These are phyloP conservation scores for Pyrrhoderma lamaoense DNA, from an alignment of 1,284 basidiomycete genomes.

Conservation along the genomic window DNA sequence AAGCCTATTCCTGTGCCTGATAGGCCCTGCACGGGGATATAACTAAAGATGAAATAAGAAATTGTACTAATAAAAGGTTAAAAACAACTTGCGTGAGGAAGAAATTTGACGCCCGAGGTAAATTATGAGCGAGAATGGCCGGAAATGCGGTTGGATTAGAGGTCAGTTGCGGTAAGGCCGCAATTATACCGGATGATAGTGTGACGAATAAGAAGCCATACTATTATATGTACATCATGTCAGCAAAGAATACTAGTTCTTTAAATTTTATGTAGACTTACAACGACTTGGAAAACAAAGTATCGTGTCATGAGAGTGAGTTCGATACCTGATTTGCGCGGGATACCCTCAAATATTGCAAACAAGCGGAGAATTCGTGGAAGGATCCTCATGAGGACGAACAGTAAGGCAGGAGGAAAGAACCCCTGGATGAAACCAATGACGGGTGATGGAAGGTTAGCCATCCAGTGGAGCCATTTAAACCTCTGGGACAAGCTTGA, in stretches of 20 bases:
- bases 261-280: conserved; percentile 35
- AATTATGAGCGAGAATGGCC: conserved; percentile 58
- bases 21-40: conserved; percentile 64
- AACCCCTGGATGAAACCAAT: conserved; percentile 90
- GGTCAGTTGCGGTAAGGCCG: conserved; percentile 55
- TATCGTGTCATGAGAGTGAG: conserved; percentile 87
- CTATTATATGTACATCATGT: conserved; percentile 29
- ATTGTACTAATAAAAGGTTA: not conserved
- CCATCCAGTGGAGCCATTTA: conserved; percentile 80
- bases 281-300: conserved; percentile 88
- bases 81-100: conserved; percentile 48
- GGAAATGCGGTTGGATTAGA: conserved; percentile 58
- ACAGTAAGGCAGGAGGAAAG: conserved; percentile 78
- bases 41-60: conserved; percentile 31
- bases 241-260: not conserved
- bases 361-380: conserved; percentile 81
- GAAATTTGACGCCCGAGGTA: conserved; percentile 89
- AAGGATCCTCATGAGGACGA: conserved; percentile 86
- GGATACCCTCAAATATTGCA: conserved; percentile 74
- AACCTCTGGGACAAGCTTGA: conserved; percentile 58
- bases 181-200: conserved; percentile 72
- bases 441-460: conserved; percentile 51
- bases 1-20: conserved; percentile 74
- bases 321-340: conserved; percentile 76
- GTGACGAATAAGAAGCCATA: conserved; percentile 89